phyloP scores from a whole-genome alignment of 768 basidiomycete species.

The Trametes cubensis region DNA sequence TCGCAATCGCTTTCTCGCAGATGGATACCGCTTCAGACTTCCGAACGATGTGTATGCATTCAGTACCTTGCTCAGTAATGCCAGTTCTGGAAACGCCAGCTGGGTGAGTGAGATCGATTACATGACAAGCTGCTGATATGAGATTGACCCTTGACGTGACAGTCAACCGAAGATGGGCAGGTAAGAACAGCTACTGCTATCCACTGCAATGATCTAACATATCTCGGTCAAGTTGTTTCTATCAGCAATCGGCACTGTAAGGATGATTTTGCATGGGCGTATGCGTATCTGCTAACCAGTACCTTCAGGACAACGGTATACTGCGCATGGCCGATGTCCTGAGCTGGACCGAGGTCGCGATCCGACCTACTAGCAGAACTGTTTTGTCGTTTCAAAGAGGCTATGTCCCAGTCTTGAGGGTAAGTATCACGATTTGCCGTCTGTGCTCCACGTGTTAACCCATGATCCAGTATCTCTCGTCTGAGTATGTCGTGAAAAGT shows the following conservation, averaged over 20 bases:
- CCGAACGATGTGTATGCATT: slow-evolving; percentile 52
- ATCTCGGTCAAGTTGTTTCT: slow-evolving; percentile 42
- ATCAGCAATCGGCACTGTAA: slow-evolving; percentile 38
- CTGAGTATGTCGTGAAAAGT: slow-evolving; percentile 60
- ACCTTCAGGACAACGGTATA: slow-evolving; percentile 51
- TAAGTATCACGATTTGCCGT: slow-evolving; percentile 28
- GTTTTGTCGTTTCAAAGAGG: slow-evolving; percentile 62
- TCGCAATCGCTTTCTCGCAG: slow-evolving; percentile 43
- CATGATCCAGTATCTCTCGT: slow-evolving; percentile 53
- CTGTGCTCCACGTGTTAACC: neutral
- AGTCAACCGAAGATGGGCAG: slow-evolving; percentile 53
- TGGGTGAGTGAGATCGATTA: slow-evolving; percentile 21
- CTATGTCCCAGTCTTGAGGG: slow-evolving; percentile 53
- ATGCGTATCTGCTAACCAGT: no score
- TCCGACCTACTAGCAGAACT: slow-evolving; percentile 33
- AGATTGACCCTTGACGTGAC: neutral
- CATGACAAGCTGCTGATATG: no score
- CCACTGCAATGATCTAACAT: neutral
- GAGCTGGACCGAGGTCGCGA: slow-evolving; percentile 46
- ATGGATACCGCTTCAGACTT: slow-evolving; percentile 47
- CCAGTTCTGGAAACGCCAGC: slow-evolving; percentile 15
- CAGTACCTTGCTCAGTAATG: slow-evolving; percentile 20
- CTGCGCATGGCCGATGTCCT: slow-evolving; percentile 53
- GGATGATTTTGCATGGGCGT: slow-evolving; percentile 7
- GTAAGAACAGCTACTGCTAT: slow-evolving; percentile 34